Conservation (phyloP, 2,329 filamentous ascomycete species). For the Exophiala sideris region DNA sequence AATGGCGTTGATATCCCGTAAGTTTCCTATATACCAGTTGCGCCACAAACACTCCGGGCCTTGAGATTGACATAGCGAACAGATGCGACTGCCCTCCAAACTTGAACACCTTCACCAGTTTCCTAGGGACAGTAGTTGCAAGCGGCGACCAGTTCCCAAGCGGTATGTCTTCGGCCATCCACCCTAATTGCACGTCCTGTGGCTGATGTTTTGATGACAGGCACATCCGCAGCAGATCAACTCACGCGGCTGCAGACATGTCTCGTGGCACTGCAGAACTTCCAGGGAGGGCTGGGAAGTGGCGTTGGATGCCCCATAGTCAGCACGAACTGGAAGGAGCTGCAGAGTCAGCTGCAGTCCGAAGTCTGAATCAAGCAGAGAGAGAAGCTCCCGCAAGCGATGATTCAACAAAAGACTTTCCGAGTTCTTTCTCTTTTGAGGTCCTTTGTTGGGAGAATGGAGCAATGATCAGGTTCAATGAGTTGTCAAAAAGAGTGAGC, state of each 20-base stretch:
- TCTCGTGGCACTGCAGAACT: constrained; percentile 24
- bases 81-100: constrained; percentile 24
- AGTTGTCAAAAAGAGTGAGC: background rate
- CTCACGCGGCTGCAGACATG: constrained; percentile 22
- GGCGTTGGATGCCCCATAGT: constrained; percentile 24
- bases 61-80: constrained; percentile 3
- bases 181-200: no score
- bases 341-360: constrained; percentile 16
- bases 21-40: background rate
- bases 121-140: constrained; percentile 11
- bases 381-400: background rate
- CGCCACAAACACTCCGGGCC: background rate
- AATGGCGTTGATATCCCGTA: constrained; percentile 19
- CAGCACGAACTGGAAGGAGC: constrained; percentile 21
- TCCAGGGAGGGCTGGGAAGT: constrained; percentile 21
- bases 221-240: constrained; percentile 18
- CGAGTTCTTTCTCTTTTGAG: background rate
- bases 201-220: constrained; percentile 6
- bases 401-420: background rate
- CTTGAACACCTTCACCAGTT: constrained; percentile 14
- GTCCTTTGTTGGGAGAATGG: background rate
- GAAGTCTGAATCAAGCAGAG: constrained; percentile 6
- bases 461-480: background rate
- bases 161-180: constrained; percentile 5
- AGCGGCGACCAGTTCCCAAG: constrained; percentile 14